Base-by-base conservation (phyloP, 2,329 filamentous ascomycete species). In the Truncatella angustata region DNA sequence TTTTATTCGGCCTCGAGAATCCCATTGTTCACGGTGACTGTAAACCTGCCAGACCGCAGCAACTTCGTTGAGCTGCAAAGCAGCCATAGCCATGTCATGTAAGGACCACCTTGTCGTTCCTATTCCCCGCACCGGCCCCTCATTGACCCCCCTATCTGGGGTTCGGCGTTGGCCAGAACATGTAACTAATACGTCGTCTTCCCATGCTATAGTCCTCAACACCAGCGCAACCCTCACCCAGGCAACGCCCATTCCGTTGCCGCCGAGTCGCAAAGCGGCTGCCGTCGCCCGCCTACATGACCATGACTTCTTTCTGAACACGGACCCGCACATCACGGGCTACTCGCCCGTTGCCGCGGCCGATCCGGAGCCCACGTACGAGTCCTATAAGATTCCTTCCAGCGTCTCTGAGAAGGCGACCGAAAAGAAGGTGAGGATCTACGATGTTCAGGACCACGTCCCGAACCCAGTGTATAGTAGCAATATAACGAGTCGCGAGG, bases 401-500 rank as follows among this genome's bases (percentile, higher is more conserved):
- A 42, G 23, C 4, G 51, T 67, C 35, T 42, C 58, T 9, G 40
- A 35, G 6, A 52, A 54, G 21, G 55, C 64, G 54, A 40, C 63
- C n/a, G 62, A 64, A 44, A 68, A 12, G 23, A 14, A 10, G 80
- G 75, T 80, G 63, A 73, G 73, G 60, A 74, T 63, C 55, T 82
- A 76, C 66, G 68, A 70, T 28, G 76, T 82, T 21, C 70, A 81
- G 6, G 77, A 81, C 58, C 70, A 77, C 34, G 68, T 82, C 21
- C 79, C 79, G 3, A 77, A 77, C 12, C 78, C 79, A 2, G 69
- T 83, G 24, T 82, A 78, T 78, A 78, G 79, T 60, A 76, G 72
- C 48, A 74, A 76, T 44, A 75, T 82, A 5, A 71, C 77, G 49
- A 81, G 78, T 67, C 74, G 64, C 5, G 79, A 80, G 60, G 79